Percentiles rank a stretch among this genome's conserved stretches.
These are phyloP conservation scores for Millerago galiae DNA, from an alignment of 805 yeast genomes.

Conservation along the genomic window DNA sequence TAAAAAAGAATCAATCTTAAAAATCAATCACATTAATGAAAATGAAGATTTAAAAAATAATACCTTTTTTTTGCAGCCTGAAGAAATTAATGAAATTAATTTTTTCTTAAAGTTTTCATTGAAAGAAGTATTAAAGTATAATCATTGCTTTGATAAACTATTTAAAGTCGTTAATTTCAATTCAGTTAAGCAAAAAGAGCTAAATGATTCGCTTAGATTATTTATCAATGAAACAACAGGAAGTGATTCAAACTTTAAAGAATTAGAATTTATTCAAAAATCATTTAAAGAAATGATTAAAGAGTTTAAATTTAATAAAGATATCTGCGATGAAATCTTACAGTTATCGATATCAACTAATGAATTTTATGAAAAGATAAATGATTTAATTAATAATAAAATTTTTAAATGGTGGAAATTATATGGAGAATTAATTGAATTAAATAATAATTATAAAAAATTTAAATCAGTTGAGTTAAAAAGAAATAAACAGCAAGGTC, in stretches of 20 bases:
- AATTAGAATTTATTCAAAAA: conserved; percentile 15
- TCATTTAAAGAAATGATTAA: conserved; percentile 10
- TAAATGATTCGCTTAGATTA: conserved; percentile 13
- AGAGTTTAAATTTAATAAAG: conserved; percentile 19
- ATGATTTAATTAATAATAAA: conserved; percentile 27
- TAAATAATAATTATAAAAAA: conserved; percentile 28
- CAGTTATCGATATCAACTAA: conserved; percentile 19
- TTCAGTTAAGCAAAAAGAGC: conserved; percentile 15
- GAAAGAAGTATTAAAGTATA: conserved; percentile 34
- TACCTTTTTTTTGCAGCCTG: conserved; percentile 24
- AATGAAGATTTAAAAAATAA: conserved; percentile 7
- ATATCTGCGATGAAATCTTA: conserved; percentile 13
- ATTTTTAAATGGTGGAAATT: conserved; percentile 40
- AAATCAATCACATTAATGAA: background rate
- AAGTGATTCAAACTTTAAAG: conserved; percentile 6
- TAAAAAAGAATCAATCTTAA: conserved; percentile 25
- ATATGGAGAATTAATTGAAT: conserved; percentile 33
- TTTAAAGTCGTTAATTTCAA: conserved; percentile 31
- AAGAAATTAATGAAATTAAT: conserved; percentile 39
- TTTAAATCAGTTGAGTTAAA: conserved; percentile 19
- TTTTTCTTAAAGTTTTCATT: conserved; percentile 41
- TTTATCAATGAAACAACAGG: conserved; percentile 3
- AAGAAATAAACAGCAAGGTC: conserved; percentile 4
- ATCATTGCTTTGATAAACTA: conserved; percentile 27
- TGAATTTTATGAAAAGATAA: conserved; percentile 26